These are phyloP conservation scores for Cutaneotrichosporon mucoides DNA, from an alignment of 1,284 basidiomycete genomes.

Conservation along the genomic window DNA sequence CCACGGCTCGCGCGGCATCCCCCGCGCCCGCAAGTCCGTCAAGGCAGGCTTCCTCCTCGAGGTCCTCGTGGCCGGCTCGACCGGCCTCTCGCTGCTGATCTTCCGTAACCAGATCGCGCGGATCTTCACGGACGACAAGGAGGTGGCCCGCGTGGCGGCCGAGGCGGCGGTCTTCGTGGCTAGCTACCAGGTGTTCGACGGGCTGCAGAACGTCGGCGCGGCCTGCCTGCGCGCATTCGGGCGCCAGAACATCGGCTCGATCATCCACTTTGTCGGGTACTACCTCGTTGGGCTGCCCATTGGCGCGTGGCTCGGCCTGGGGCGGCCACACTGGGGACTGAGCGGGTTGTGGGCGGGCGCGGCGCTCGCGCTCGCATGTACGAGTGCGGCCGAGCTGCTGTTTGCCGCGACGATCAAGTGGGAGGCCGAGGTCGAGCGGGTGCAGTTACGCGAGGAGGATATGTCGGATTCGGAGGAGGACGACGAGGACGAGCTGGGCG, in stretches of 20 bases:
- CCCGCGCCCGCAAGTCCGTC: constrained; percentile 21
- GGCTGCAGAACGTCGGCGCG: constrained; percentile 29
- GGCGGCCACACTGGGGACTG: constrained; percentile 21
- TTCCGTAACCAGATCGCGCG: constrained; percentile 20
- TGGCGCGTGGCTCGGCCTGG: constrained; percentile 26
- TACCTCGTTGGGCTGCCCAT: constrained; percentile 28
- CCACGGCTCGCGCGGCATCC: constrained; percentile 24
- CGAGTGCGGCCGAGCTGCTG: constrained; percentile 18
- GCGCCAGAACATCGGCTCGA: constrained; percentile 24
- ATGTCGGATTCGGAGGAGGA: constrained; percentile 15
- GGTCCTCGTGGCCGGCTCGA: constrained; percentile 16
- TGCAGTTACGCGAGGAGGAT: constrained; percentile 17
- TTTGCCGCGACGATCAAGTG: constrained; percentile 23
- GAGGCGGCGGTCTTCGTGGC: constrained; percentile 22
- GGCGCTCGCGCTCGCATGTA: constrained; percentile 21
- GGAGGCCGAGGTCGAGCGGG: constrained; percentile 26
- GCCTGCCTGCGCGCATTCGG: constrained; percentile 32
- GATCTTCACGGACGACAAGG: constrained; percentile 24
- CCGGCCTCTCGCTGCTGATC: constrained; percentile 17
- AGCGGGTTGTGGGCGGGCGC: constrained; percentile 31
- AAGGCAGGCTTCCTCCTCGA: constrained; percentile 26
- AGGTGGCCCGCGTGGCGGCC: constrained; percentile 20
- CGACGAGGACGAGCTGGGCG: constrained; percentile 5
- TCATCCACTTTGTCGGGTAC: constrained; percentile 26
- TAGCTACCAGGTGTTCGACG: constrained; percentile 26